A percentile compares a stretch with the other conserved stretches of the same genome.
Evolutionary conservation across 768 basidiomycete species (phyloP).

Genomic region (Tricholoma flavovirens): DNA sequence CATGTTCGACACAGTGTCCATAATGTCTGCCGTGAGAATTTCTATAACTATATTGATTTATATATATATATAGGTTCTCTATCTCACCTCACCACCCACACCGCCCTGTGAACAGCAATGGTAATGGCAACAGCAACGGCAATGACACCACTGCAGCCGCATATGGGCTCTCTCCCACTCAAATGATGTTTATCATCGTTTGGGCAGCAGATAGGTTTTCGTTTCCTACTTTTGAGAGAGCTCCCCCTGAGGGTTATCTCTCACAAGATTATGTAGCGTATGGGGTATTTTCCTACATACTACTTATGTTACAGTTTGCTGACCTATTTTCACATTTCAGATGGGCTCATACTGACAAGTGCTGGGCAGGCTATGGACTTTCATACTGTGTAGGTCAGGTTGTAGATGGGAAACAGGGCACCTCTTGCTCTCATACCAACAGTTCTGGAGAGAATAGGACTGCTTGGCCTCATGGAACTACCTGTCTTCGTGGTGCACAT

Average conservation of each 20-base stretch:
- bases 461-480: slow-evolving; percentile 3
- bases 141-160: too few relatives aligned
- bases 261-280: slow-evolving; percentile 1
- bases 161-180: too few relatives aligned
- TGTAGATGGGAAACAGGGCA: neutral
- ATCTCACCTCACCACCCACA: too few relatives aligned
- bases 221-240: neutral
- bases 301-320: neutral
- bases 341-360: slow-evolving; percentile 1
- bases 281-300: neutral
- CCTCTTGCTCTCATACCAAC: neutral
- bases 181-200: too few relatives aligned
- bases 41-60: too few relatives aligned
- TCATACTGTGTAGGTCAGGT: neutral
- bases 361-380: neutral
- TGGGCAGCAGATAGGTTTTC: too few relatives aligned
- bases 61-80: too few relatives aligned
- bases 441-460: neutral
- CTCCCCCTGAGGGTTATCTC: slow-evolving; percentile 3
- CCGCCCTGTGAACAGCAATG: too few relatives aligned
- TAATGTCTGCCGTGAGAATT: too few relatives aligned
- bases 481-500: slow-evolving; percentile 2
- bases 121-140: too few relatives aligned
- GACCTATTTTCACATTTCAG: neutral
- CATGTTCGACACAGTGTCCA: too few relatives aligned